Conservation (phyloP, 257 asterid species). For the Leptodermis oblonga region DNA sequence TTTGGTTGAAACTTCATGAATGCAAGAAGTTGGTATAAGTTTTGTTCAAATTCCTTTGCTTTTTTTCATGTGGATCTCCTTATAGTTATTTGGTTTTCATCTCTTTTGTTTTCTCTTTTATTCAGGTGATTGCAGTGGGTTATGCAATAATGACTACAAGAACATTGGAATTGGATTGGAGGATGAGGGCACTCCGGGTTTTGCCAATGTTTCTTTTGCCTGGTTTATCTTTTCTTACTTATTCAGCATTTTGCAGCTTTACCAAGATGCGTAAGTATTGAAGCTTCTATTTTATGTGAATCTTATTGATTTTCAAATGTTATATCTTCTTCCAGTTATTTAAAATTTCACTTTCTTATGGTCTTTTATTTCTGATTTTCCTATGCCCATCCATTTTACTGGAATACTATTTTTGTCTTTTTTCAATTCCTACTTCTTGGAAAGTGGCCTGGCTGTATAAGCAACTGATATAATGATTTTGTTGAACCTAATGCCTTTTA, state of each 20-base stretch:
- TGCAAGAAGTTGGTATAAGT: background rate
- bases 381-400: background rate
- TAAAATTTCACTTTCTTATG: background rate
- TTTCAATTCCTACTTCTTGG: background rate
- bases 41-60: background rate
- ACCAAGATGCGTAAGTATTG: constrained; percentile 71
- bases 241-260: constrained; percentile 52
- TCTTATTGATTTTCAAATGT: background rate
- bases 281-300: background rate
- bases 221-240: constrained; percentile 44
- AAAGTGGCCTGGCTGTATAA: background rate
- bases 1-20: background rate
- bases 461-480: background rate
- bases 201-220: constrained; percentile 90
- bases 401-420: background rate
- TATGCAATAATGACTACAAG: constrained; percentile 82
- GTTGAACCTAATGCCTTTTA: background rate
- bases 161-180: constrained; percentile 68
- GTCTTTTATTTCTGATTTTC: background rate
- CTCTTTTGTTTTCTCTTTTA: background rate
- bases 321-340: background rate
- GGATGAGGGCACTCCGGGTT: constrained; percentile 75
- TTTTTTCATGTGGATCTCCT: background rate
- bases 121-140: constrained; percentile 78
- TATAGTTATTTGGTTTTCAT: background rate